A percentile compares a stretch with the other conserved stretches of the same genome.
phyloP scores from a whole-genome alignment of 2,329 filamentous ascomycete genomes.

The Intubia oerlemansii region DNA sequence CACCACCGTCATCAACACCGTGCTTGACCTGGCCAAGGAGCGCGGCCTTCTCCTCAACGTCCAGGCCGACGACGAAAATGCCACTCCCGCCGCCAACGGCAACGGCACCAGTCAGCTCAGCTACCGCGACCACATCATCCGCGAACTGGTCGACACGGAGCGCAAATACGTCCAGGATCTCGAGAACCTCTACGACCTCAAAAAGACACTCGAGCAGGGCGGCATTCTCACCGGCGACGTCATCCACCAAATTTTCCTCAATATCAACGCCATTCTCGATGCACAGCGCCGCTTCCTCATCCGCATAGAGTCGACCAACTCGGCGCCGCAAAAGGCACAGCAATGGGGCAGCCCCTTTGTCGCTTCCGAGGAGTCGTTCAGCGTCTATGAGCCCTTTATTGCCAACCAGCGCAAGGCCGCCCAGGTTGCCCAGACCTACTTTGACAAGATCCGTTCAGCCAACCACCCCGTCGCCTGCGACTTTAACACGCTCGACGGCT shows the following conservation, averaged over 20 bases:
- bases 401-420: slow-evolving; percentile 89
- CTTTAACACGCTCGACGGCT: slow-evolving; percentile 73
- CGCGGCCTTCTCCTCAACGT: slow-evolving; percentile 48
- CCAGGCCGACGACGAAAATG: slow-evolving; percentile 35
- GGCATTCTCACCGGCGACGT: slow-evolving; percentile 75
- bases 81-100: slow-evolving; percentile 23
- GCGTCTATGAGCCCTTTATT: slow-evolving; percentile 91
- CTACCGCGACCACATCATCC: slow-evolving; percentile 68
- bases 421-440: slow-evolving; percentile 61
- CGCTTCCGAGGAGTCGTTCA: slow-evolving; percentile 66
- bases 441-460: slow-evolving; percentile 64
- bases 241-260: slow-evolving; percentile 88
- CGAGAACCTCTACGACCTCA: slow-evolving; percentile 81
- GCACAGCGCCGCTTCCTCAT: slow-evolving; percentile 92
- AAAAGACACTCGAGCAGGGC: slow-evolving; percentile 72
- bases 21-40: slow-evolving; percentile 68
- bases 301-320: slow-evolving; percentile 86
- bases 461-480: slow-evolving; percentile 66
- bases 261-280: slow-evolving; percentile 84
- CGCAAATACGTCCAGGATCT: slow-evolving; percentile 95
- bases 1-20: slow-evolving; percentile 64
- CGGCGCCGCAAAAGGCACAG: slow-evolving; percentile 51
- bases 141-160: slow-evolving; percentile 84
- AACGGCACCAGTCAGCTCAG: slow-evolving; percentile 51
- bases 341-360: slow-evolving; percentile 92